These are phyloP conservation scores for Podosphaera leucotricha DNA, from an alignment of 2,329 filamentous ascomycete genomes.

Conservation along the genomic window DNA sequence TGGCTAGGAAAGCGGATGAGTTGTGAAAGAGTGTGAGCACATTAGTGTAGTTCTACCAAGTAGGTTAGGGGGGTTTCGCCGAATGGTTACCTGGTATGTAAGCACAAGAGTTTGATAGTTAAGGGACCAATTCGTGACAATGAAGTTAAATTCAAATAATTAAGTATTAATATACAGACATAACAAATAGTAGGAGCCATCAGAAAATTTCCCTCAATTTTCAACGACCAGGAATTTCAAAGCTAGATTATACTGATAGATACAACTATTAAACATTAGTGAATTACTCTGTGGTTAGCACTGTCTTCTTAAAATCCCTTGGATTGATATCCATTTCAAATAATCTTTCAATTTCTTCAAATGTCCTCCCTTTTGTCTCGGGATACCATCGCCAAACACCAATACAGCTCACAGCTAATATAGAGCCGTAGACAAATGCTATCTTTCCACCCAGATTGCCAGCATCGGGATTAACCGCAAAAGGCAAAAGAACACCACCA, in stretches of 20 bases:
- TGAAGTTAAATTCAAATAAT: no score
- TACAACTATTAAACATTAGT: neutral
- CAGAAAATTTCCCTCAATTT: neutral
- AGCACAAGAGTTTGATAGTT: no score
- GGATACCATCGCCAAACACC: conserved; percentile 22
- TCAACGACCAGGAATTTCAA: neutral
- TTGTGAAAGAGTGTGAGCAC: no score
- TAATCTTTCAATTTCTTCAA: conserved; percentile 23
- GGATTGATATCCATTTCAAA: conserved; percentile 18
- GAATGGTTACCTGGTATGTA: no score
- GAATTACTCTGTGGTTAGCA: neutral
- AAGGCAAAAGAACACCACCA: conserved; percentile 5
- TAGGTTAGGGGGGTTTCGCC: no score
- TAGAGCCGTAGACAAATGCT: conserved; percentile 20
- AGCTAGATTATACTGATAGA: neutral
- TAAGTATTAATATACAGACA: no score
- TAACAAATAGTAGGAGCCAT: no score
- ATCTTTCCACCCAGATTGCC: conserved; percentile 17
- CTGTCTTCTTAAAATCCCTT: conserved; percentile 6
- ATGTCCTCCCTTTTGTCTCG: conserved; percentile 21
- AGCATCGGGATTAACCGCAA: conserved; percentile 19
- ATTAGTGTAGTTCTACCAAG: no score
- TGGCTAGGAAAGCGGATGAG: no score
- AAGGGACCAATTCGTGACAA: no score
- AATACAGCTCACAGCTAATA: conserved; percentile 18